phyloP scores from a whole-genome alignment of 495 filamentous ascomycete genomes.

The Aspergillus leporis region DNA sequence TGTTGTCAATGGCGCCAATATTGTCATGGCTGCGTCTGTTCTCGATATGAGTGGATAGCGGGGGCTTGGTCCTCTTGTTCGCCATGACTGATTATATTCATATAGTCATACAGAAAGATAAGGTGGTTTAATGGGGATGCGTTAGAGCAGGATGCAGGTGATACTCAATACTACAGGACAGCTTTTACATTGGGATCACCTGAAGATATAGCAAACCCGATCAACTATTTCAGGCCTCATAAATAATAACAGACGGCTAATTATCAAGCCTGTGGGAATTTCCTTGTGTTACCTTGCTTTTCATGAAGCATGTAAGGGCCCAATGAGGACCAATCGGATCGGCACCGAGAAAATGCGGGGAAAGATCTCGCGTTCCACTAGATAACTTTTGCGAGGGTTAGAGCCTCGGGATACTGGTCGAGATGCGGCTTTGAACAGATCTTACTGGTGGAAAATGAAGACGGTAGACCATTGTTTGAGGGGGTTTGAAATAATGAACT shows the following conservation, averaged over 20 bases:
- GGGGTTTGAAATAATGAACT: too few relatives aligned
- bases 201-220: too few relatives aligned
- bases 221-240: background rate
- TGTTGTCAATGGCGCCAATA: background rate
- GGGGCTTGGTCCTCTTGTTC: background rate
- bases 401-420: background rate
- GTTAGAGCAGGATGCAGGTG: too few relatives aligned
- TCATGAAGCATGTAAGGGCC: background rate
- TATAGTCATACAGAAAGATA: too few relatives aligned
- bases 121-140: too few relatives aligned
- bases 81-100: background rate
- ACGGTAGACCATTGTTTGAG: too few relatives aligned
- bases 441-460: background rate
- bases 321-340: background rate
- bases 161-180: too few relatives aligned
- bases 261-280: background rate
- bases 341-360: background rate
- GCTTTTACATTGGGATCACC: too few relatives aligned
- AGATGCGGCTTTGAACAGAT: background rate
- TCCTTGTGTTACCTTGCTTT: too few relatives aligned
- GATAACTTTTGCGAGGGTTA: background rate
- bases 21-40: background rate
- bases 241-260: background rate
- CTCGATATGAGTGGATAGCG: background rate
- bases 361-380: background rate